Base-by-base conservation (phyloP, 1,284 basidiomycete species). In the Ceratobasidium sp. region DNA sequence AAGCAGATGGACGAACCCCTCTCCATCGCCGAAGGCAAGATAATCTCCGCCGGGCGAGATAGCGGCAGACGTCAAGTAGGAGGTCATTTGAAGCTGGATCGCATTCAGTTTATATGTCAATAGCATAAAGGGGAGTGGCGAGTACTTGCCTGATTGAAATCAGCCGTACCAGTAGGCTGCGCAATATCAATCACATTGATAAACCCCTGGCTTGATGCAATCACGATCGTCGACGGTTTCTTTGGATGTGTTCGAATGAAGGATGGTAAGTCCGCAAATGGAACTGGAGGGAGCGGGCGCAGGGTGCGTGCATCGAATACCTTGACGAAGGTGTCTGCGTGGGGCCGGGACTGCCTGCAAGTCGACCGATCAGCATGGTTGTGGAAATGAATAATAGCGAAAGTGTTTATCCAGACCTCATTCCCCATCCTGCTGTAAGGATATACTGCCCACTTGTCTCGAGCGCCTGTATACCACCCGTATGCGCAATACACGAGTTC, bases 271-370 rank as follows among this genome's bases (percentile, higher is more conserved):
- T 93, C 90, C 1, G 95, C 91, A 84, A 99, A 99, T 0, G 95
- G 92, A 49, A 99, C 90, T 0, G 97, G 95, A 0, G 92, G 91
- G 40, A 94, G 89, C 1, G 95, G 88, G 49, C 93, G 91, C 87
- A 98, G 90, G 56, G 90, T 94, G 42, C 97, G 92, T 39, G 96
- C 84, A 84, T 99, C 97, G 83, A 95, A 98, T 12, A 98, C 89
- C 85, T 98, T 97, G 81, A 99, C 94, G 39, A 98, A 88, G 1
- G 96, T 95, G 84, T 99, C 97, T 0, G 95, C 94, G 70, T 95
- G 90, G 0, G 97, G 96, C 63, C 94, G 93, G 26, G 94, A 93
- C 85, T 95, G 95, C 83, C 95, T 96, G 82, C 63, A n/a, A 28
- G 53, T 42, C 40, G 78, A 77, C 55, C 56, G 58, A 73, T 26